Evolutionary conservation across 2,329 filamentous ascomycete genomes (phyloP), one percentile per base, ranked within the genome.

Genomic region (Drechslerella stenobrocha): DNA sequence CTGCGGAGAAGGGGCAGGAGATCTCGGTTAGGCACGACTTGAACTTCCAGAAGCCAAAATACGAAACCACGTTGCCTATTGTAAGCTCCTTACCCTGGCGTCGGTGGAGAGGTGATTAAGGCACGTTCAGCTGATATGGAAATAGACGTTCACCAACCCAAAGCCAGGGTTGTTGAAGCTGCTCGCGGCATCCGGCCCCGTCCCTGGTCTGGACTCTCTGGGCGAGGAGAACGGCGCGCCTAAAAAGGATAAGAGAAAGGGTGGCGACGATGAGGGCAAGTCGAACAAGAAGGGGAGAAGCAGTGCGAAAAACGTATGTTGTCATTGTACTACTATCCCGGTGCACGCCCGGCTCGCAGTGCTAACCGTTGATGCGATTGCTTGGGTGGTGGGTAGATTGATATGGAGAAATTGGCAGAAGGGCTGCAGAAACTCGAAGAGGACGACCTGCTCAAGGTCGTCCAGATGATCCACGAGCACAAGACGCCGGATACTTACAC

Each of bases 381-480:
- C 11, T 30, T 30, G 28, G 28, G 11, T 11, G 28, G 28, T 11
- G 11, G 73, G 40, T 75, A 83, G 77, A 80, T 88, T 72, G 93
- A 98, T 77, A 93, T 96, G 81, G 93, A 98, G 80, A 97, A 96
- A 81, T 84, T 98, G 73, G 93, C 92, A 28, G 91, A 97, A 64
- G 90, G 87, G 0, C 80, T 98, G 63, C 86, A 92, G 76, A 90
- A 89, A 80, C 84, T 98, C 23, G 83, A 84, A 71, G 93, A 98
- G 79, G 93, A 98, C 72, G 92, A 97, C 74, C 80, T 98, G 40
- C 81, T 98, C 69, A 89, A 93, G 73, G 90, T 97, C 22, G 95
- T 98, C 69, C 92, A 97, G 79, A 87, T 98, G 84, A 92, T 98
- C 70, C 93, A 97, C 77, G 93, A 98, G 78, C 89, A 96, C 79